Conservation (phyloP, 2,329 filamentous ascomycete genomes). For the Penicillium capsulatum region DNA sequence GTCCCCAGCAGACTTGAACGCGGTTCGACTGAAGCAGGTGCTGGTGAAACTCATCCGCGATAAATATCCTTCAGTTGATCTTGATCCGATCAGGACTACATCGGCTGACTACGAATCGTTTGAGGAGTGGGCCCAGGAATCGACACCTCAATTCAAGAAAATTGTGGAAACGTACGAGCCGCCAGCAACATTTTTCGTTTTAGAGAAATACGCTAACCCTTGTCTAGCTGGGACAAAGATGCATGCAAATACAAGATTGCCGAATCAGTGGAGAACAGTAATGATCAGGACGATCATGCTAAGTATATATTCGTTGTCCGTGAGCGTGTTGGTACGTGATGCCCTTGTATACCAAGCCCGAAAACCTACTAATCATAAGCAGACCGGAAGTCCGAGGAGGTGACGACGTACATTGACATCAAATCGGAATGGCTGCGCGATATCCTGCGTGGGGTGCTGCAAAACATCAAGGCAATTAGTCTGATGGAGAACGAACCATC, state of each 20-base stretch:
- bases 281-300: conserved; percentile 18
- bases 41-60: too few relatives aligned
- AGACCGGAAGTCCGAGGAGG: too few relatives aligned
- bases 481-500: too few relatives aligned
- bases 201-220: conserved; percentile 7
- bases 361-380: conserved; percentile 15
- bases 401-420: too few relatives aligned
- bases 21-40: too few relatives aligned
- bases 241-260: too few relatives aligned
- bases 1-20: too few relatives aligned
- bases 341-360: conserved; percentile 7
- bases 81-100: conserved; percentile 12
- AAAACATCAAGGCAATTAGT: too few relatives aligned
- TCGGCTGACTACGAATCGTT: conserved; percentile 14
- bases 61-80: conserved; percentile 6
- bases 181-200: conserved; percentile 8
- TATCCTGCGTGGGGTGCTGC: too few relatives aligned
- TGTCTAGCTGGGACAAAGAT: conserved; percentile 26
- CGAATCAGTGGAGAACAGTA: conserved; percentile 18
- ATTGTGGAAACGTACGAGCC: too few relatives aligned
- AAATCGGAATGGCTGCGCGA: too few relatives aligned
- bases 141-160: too few relatives aligned
- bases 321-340: conserved; percentile 19
- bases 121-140: conserved; percentile 12
- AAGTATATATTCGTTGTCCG: conserved; percentile 26